Percentiles rank a stretch among this genome's conserved stretches.
phyloP scores from a whole-genome alignment of 1,284 basidiomycete genomes.

The Athelia sp. region DNA sequence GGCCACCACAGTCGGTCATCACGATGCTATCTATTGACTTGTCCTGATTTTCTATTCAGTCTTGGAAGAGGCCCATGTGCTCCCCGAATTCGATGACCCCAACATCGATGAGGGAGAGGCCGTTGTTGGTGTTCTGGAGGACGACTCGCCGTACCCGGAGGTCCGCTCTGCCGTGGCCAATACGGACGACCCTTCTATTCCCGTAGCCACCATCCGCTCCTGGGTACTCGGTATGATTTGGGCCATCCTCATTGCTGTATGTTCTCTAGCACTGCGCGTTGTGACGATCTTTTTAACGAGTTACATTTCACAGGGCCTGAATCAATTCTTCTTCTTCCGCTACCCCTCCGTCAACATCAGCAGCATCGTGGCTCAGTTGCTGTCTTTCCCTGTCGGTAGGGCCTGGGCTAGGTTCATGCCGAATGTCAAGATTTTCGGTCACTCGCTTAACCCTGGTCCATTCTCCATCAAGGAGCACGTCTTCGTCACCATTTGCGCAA shows the following conservation, averaged over 20 bases:
- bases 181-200: constrained; percentile 63
- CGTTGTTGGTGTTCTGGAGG: constrained; percentile 37
- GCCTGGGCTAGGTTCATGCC: constrained; percentile 56
- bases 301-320: constrained; percentile 28
- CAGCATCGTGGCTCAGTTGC: constrained; percentile 53
- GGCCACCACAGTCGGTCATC: too few species aligned
- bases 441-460: constrained; percentile 62
- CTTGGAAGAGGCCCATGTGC: neutral
- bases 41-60: too few species aligned
- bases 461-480: constrained; percentile 74
- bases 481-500: constrained; percentile 33
- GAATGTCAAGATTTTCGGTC: constrained; percentile 50
- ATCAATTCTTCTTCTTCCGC: constrained; percentile 53
- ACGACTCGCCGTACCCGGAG: constrained; percentile 68
- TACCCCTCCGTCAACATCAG: constrained; percentile 41
- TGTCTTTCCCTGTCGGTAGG: constrained; percentile 62
- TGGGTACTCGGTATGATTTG: constrained; percentile 61
- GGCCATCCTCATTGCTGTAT: constrained; percentile 50
- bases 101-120: constrained; percentile 35
- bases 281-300: neutral
- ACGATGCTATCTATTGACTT: too few species aligned
- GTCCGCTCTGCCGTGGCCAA: constrained; percentile 75
- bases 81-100: neutral
- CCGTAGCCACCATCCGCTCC: constrained; percentile 54
- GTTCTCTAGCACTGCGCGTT: constrained; percentile 6